phyloP scores from a whole-genome alignment of 1,139 yeast genomes.

The Komagataea norvegica region DNA sequence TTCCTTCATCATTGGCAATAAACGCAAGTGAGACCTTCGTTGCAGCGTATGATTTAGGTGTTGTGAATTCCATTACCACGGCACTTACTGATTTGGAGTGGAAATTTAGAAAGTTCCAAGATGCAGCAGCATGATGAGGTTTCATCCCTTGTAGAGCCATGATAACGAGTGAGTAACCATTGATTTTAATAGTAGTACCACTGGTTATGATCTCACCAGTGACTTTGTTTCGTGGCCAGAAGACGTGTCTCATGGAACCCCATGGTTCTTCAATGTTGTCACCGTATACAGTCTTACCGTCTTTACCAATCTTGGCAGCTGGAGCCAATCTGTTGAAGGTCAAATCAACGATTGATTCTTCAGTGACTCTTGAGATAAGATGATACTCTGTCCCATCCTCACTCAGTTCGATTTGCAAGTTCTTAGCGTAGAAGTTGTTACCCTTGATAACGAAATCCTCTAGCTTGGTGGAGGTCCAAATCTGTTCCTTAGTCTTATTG shows the following conservation, averaged over 20 bases:
- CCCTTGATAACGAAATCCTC: slow-evolving; percentile 77
- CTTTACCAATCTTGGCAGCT: slow-evolving; percentile 86
- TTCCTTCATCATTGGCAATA: slow-evolving; percentile 56
- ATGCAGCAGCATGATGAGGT: slow-evolving; percentile 97
- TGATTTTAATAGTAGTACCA: slow-evolving; percentile 28
- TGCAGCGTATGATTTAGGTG: slow-evolving; percentile 84
- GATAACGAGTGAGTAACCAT: slow-evolving; percentile 77
- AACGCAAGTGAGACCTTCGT: slow-evolving; percentile 81
- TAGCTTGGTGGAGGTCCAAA: slow-evolving; percentile 89
- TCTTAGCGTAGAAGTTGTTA: slow-evolving; percentile 74
- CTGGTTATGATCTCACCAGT: slow-evolving; percentile 51
- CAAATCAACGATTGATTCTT: slow-evolving; percentile 71
- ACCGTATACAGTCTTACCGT: slow-evolving; percentile 84
- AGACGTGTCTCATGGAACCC: slow-evolving; percentile 95
- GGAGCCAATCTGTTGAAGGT: slow-evolving; percentile 58
- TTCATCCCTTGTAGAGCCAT: slow-evolving; percentile 99
- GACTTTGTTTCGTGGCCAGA: slow-evolving; percentile 88
- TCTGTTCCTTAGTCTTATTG: slow-evolving; percentile 27
- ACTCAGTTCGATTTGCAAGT: slow-evolving; percentile 56
- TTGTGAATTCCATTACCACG: slow-evolving; percentile 90
- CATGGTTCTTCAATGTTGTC: slow-evolving; percentile 79
- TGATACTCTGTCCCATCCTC: slow-evolving; percentile 53
- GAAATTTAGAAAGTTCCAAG: slow-evolving; percentile 92
- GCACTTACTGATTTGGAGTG: slow-evolving; percentile 73
- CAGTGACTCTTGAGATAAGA: slow-evolving; percentile 61